Base-by-base conservation (phyloP, 1,284 basidiomycete species). In the Moesziomyces aphidis region DNA sequence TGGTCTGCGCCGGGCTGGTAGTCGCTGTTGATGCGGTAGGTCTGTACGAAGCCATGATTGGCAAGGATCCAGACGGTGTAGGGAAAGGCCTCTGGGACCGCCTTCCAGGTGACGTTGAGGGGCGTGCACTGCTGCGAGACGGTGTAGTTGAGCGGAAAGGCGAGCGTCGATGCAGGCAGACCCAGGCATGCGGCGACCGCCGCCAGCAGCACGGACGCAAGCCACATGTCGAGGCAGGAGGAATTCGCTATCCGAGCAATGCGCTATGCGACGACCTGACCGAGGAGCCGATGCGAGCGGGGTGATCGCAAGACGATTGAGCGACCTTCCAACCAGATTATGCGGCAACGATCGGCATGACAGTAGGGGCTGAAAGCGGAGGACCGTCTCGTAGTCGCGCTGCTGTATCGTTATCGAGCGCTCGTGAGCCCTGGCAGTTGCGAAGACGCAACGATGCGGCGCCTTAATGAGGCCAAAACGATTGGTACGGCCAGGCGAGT, bases 91-190 rank as follows among this genome's bases (percentile, higher is more conserved):
- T 34, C 5, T 1, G 50, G 24, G 11, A 17, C 13, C 3, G 72
- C 67, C 22, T 52, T 68, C 73, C 73, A 79, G 5, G 77, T 76
- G 34, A 79, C 60, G 53, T 79, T 79, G 42, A 79, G 68, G 10
- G 77, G 77, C 1, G 69, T 68, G 58, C 77, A 79, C 46, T 79
- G 71, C 49, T 64, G 64, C 3, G 71, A 69, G 50, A 74, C 62
- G 19, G 72, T 60, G 51, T 68, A 50, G 36, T 55, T 64, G 50
- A 73, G 54, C 13, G 65, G 53, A 24, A 73, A 62, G 4, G 61
- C 64, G 15, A 46, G 23, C 28, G 57, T 22, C 4, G 57, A 36
- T 10, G 24, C 21, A 43, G 61, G 46, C 21, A 63, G 50, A 21
- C 50, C 53, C 8, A 60, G 19, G 23, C 45, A 63, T 4, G 50